Conservation (phyloP, 805 yeast species). For the Candida ovalis region DNA sequence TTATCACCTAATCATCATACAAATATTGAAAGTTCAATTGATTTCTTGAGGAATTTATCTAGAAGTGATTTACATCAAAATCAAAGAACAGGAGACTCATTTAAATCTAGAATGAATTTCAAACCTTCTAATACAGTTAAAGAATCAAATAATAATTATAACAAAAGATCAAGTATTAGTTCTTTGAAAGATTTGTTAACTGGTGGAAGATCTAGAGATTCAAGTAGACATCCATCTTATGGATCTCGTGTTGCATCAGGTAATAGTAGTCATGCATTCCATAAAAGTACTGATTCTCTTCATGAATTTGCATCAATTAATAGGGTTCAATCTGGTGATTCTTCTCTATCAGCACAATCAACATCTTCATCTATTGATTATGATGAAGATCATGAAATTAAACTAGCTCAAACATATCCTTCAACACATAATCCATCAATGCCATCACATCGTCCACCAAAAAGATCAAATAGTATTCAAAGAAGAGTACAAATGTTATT, state of each 20-base stretch:
- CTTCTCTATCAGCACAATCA: conserved; percentile 2
- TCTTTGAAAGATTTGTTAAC: conserved; percentile 33
- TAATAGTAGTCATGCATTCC: conserved; percentile 6
- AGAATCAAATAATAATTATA: conserved; percentile 5
- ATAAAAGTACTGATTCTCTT: conserved; percentile 22
- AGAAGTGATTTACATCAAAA: conserved; percentile 4
- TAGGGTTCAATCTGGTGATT: conserved; percentile 7
- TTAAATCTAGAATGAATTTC: conserved; percentile 15
- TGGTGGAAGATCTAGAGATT: conserved; percentile 29
- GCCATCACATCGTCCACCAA: conserved; percentile 26
- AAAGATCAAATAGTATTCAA: conserved; percentile 42
- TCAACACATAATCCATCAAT: conserved; percentile 10
- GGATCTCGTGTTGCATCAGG: conserved; percentile 17
- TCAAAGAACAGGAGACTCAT: conserved; percentile 25
- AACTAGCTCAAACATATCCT: background rate
- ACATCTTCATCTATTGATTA: conserved; percentile 11
- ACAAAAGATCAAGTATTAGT: conserved; percentile 33
- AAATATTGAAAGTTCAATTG: conserved; percentile 35
- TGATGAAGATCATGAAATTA: background rate
- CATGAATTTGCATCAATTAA: conserved; percentile 15
- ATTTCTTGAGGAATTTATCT: conserved; percentile 34
- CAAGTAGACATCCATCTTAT: conserved; percentile 20
- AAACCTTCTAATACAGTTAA: conserved; percentile 17
- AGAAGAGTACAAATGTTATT: conserved; percentile 51
- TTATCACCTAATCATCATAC: conserved; percentile 28